Evolutionary conservation across 2,329 filamentous ascomycete genomes (phyloP), one percentile per base, ranked within the genome.

Genomic region (Sporothrix mexicana): DNA sequence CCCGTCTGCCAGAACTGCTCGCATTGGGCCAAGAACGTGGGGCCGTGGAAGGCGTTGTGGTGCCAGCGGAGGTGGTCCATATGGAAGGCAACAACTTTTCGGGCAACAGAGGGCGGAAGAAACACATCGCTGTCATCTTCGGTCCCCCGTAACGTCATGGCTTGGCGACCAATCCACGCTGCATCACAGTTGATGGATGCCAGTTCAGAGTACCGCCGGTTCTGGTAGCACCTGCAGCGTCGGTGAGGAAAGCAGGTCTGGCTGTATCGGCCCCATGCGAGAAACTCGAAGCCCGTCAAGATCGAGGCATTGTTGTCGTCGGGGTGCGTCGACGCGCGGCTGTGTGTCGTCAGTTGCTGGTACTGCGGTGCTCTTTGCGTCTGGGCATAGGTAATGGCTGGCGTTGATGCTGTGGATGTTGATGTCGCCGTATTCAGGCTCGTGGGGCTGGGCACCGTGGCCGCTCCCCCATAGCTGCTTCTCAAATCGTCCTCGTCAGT

Each of bases 181-280:
- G 30, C 74, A 51, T 77, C 76, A 72, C 74, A 72, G 57, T 78
- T 77, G 47, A 78, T 76, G 5, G 76, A 77, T 1, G 75, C 74
- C 17, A 78, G 69, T 69, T 78, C 77, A 5, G 76, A 72, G 70
- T 76, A 76, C 0, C 70, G 69, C 3, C 77, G 74, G 45, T 76
- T 72, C 72, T 69, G 77, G 72, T 75, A 77, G 76, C 76, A 81
- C 67, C 12, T 69, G 61, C 80, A 81, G 36, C 77, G 75, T 13
- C 79, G 76, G 67, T 82, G 80, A 1, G 80, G 80, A 64, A 78
- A 82, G 71, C 80, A 82, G 5, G 77, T 75, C 5, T 78, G 77
- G 15, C 77, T 79, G 59, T 80, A 77, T 25, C 80, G 77, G 9
- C 79, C 79, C 80, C 80, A 82, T 2, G 80, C 79, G 10, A 81